Base-by-base conservation (phyloP, 2,329 filamentous ascomycete genomes). In the Aspergillus jensenii region DNA sequence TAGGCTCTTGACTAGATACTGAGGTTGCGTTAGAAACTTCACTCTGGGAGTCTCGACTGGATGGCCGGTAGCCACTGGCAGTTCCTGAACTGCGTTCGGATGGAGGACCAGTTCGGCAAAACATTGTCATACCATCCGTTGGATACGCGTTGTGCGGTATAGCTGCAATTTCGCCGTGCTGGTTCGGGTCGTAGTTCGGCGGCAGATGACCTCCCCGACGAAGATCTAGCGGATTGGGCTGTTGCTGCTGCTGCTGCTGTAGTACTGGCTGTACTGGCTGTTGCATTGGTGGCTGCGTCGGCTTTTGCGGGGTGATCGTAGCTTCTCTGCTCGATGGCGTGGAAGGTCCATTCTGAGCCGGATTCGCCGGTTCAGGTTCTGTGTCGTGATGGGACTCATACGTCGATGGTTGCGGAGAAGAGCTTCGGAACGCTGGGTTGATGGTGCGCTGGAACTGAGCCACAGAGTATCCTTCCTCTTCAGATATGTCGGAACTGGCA, bases 101-200 rank as follows among this genome's bases (percentile, higher is more conserved):
- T 50, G 83, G 83, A 40, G 88, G 84, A 4, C 87, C 89, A 40
- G 90, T 87, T 59, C 92, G 87, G 75, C 93, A 98, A 62, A 97
- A 89, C 85, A 98, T 96, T 0, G 93, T 97, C 92, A 98, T 98
- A 4, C 93, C 93, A 71, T 98, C 93, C 74, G 89, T 86, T 0
- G 93, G 93, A 71, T 97, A 97, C 9, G 95, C 91, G 67, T 98
- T 96, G 68, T 97, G 92, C 14, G 93, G 92, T 3, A 96, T 84
- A 14, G 85, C 77, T 4, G 87, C 81, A 59, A 90, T 85, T 23
- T 87, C 82, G 3, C 82, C 83, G 66, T 84, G 83, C 62, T 92
- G 87, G 58, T 86, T 84, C 52, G 83, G 76, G 39, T 79, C 75
- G 56, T 79, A 79, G 59, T 80, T 79, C 4, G 77, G 77, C 33